These are phyloP conservation scores for Blastobotrys ciferrii DNA, from an alignment of 1,139 yeast species.

Conservation along the genomic window DNA sequence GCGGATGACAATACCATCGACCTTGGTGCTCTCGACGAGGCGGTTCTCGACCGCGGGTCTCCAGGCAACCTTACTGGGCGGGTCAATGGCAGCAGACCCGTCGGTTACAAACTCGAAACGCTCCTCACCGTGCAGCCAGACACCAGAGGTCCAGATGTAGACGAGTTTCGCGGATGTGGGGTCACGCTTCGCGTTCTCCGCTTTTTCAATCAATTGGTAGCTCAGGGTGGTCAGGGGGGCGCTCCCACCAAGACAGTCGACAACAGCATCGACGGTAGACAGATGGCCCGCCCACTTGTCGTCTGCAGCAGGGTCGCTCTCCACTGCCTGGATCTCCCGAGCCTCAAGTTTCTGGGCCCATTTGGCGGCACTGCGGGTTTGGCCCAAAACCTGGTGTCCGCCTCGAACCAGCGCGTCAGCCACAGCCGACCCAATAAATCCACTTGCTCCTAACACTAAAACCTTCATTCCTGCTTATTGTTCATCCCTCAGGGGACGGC, in stretches of 20 bases:
- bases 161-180: slow-evolving; percentile 10
- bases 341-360: neutral
- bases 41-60: slow-evolving; percentile 4
- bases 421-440: slow-evolving; percentile 20
- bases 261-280: slow-evolving; percentile 4
- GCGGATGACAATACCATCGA: slow-evolving; percentile 10
- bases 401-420: slow-evolving; percentile 12
- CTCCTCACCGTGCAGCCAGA: slow-evolving; percentile 12
- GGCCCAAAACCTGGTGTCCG: slow-evolving; percentile 22
- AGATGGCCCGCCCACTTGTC: slow-evolving; percentile 9
- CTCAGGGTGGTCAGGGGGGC: slow-evolving; percentile 9
- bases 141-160: slow-evolving; percentile 11
- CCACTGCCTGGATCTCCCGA: slow-evolving; percentile 6
- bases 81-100: slow-evolving; percentile 3
- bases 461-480: slow-evolving; percentile 12
- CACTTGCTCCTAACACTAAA: slow-evolving; percentile 23
- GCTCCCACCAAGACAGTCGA: slow-evolving; percentile 9
- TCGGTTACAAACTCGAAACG: slow-evolving; percentile 9
- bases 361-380: slow-evolving; percentile 15
- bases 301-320: slow-evolving; percentile 10
- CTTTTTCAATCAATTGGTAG: neutral
- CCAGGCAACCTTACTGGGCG: slow-evolving; percentile 12
- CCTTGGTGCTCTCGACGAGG: neutral
- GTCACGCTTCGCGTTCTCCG: slow-evolving; percentile 6
- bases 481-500: neutral